Evolutionary conservation across 2,329 filamentous ascomycete genomes (phyloP), one percentile per base, ranked within the genome.

Genomic region (Phialemoniopsis sp.): DNA sequence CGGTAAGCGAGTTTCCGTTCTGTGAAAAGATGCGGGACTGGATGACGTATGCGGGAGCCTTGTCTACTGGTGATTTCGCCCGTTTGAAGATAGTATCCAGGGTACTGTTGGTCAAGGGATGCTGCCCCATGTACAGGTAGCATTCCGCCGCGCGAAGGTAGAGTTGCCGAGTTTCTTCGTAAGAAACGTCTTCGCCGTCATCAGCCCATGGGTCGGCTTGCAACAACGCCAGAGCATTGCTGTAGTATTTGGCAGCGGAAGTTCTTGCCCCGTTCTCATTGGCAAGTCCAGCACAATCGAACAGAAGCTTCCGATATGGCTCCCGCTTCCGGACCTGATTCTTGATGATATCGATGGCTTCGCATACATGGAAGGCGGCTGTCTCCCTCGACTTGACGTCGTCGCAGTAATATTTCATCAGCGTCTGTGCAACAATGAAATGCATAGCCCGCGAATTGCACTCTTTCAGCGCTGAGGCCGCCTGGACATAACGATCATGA

Each of bases 401-500:
- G 17, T 75, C 62, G 8, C 68, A 56, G 44, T 76, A 79, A 50
- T 89, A 83, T 49, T 86, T 85, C 58, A 90, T 78, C 48, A 96
- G 78, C 0, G 84, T 85, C 54, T 88, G 83, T 0, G 87, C 85
- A 51, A 96, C 88, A 34, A 89, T 80, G 51, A 90, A 96, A 60
- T 96, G 89, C 90, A 96, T 96, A 50, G 86, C 85, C 15, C 76
- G 69, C 16, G 76, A 67, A 40, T 85, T 80, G 53, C 78, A 81
- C 55, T 90, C 82, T 45, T 77, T 79, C 37, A 95, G 67, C 5
- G 78, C 74, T 13, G 77, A 70, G 6, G 88, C 82, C 13, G 87
- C 88, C 55, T 86, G 81, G 37, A 89, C 75, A 53, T 94, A 94
- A 38, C 90, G 80, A 59, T 96, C 90, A 58, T 96, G 90, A 28